These are phyloP conservation scores for Xylariales sp. DNA, from an alignment of 2,329 filamentous ascomycete genomes.

Conservation along the genomic window DNA sequence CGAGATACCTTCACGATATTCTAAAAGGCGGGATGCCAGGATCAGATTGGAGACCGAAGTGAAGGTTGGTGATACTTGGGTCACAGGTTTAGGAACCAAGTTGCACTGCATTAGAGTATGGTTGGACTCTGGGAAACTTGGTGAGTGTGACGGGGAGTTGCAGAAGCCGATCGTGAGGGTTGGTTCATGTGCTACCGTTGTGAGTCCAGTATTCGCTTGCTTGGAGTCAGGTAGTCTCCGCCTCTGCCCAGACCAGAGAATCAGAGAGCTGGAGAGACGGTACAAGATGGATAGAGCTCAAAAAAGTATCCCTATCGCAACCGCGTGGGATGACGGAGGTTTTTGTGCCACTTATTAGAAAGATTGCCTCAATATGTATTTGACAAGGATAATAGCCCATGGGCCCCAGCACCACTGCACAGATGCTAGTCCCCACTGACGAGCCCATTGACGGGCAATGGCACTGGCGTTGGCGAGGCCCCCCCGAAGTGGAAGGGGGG, in stretches of 20 bases:
- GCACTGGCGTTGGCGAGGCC: too few species aligned
- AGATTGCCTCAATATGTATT: conserved; percentile 26
- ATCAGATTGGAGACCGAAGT: conserved; percentile 44
- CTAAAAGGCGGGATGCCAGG: conserved; percentile 26
- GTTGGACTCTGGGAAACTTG: conserved; percentile 35
- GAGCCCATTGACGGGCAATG: conserved; percentile 20
- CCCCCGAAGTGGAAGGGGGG: too few species aligned
- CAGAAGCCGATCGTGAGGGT: conserved; percentile 33
- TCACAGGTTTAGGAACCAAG: conserved; percentile 38
- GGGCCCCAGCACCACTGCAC: conserved; percentile 23
- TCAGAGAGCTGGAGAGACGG: background rate
- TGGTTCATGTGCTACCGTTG: conserved; percentile 25
- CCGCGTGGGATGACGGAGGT: conserved; percentile 26
- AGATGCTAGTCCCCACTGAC: conserved; percentile 23
- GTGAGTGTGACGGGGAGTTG: conserved; percentile 41
- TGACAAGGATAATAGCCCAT: conserved; percentile 19
- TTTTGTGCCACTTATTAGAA: conserved; percentile 32
- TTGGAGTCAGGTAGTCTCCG: conserved; percentile 4
- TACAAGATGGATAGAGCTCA: conserved; percentile 3
- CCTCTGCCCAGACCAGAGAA: background rate
- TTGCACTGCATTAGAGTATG: conserved; percentile 47
- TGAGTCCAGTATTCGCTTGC: conserved; percentile 17
- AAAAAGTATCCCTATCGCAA: conserved; percentile 16
- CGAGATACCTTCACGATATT: background rate
- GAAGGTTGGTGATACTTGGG: conserved; percentile 47